Base-by-base conservation (phyloP, 2,329 filamentous ascomycete genomes). In the Anthostomella pinea region DNA sequence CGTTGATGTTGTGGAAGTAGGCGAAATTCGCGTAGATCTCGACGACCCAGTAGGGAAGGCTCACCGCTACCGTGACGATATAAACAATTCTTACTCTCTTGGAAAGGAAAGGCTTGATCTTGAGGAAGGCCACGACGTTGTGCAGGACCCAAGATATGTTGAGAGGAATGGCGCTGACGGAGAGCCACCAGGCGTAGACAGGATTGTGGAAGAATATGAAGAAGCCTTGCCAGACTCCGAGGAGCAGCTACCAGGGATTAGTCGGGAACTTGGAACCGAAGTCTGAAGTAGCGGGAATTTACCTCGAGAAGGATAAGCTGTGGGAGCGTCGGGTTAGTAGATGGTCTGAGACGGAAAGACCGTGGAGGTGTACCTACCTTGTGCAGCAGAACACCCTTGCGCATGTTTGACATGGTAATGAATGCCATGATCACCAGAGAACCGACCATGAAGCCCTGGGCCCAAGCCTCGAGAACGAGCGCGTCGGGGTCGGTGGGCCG, bases 71-170 rank as follows among this genome's bases (percentile, higher is more conserved):
- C 0, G 74, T 81, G 27, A 65, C 63, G 33, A 83, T 77, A 51
- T 81, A 83, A 37, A 81, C 56, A 8, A 64, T 52, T 30, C 70
- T 78, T 19, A 69, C 67, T 6, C 64, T 59, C 19, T 59, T 65
- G 3, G 66, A 65, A 6, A 82, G 62, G 48, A 82, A 81, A 0
- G 79, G 79, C 35, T 70, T 72, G 44, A 75, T 79, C 58, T 83
- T 83, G 58, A 84, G 72, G 80, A 79, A 84, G 1, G 79, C 71
- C 41, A 84, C 77, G 41, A 83, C 67, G 45, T 83, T 84, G 57
- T 84, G 80, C 7, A 84, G 59, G 9, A 67, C 70, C 75, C 78
- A 83, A 3, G 76, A 81, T n/a, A 70, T 62, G 45, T 81, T 80
- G 16, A 84, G 68, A 13, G 76, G 69, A 6, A 82, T 72, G 6